Percentiles rank a stretch among this genome's conserved stretches.
phyloP scores from a whole-genome alignment of 768 basidiomycete species.

The Tricholoma sp. region DNA sequence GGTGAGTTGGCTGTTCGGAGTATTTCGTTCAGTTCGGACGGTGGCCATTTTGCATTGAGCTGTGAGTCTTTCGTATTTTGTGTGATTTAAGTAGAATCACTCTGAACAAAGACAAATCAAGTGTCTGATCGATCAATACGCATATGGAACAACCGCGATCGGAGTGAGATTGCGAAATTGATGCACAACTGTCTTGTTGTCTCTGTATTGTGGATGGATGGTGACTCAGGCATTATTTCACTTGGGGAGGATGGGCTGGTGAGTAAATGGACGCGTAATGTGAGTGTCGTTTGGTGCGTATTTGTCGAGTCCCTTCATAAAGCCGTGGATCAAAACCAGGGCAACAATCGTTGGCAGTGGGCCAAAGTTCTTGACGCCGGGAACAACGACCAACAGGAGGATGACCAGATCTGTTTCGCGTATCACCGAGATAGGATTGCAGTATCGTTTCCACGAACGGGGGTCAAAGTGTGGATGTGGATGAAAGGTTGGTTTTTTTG shows the following conservation, averaged over 20 bases:
- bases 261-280: constrained; percentile 54
- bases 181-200: constrained; percentile 45
- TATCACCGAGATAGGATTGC: constrained; percentile 56
- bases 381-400: constrained; percentile 26
- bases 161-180: constrained; percentile 51
- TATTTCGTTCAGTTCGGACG: constrained; percentile 50
- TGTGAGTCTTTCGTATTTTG: constrained; percentile 40
- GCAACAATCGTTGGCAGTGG: constrained; percentile 51
- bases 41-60: constrained; percentile 49
- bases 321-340: constrained; percentile 21
- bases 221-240: constrained; percentile 51
- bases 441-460: constrained; percentile 51
- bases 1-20: constrained; percentile 40
- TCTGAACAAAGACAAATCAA: constrained; percentile 23
- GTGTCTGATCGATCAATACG: constrained; percentile 55
- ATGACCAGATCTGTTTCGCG: constrained; percentile 46
- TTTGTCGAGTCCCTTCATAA: neutral
- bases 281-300: constrained; percentile 23
- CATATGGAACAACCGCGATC: constrained; percentile 49
- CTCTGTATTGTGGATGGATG: constrained; percentile 55
- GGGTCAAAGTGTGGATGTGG: constrained; percentile 65
- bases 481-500: constrained; percentile 38
- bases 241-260: constrained; percentile 53
- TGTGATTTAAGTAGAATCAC: neutral
- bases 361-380: constrained; percentile 50